Percentiles rank a stretch among this genome's conserved stretches.
These are phyloP conservation scores for Xylariales sp. DNA, from an alignment of 2,329 filamentous ascomycete species.

Conservation along the genomic window DNA sequence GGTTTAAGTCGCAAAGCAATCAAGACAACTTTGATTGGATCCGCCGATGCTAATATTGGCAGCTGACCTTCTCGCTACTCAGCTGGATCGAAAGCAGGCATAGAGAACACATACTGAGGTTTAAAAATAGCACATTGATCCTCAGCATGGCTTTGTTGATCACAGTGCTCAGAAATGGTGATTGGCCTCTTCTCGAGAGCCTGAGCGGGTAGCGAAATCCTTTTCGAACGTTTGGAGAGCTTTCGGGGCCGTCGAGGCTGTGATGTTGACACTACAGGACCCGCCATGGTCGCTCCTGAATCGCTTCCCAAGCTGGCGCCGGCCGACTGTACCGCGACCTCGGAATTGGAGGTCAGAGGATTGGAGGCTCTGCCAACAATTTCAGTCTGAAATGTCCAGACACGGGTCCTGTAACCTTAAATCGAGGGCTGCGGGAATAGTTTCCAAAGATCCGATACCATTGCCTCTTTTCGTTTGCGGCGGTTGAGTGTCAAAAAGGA, in stretches of 20 bases:
- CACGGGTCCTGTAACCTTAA: no score
- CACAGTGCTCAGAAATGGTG: neutral
- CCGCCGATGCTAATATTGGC: no score
- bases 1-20: neutral
- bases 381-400: no score
- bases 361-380: no score
- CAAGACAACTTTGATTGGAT: no score
- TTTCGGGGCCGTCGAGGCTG: neutral
- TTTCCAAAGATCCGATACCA: no score
- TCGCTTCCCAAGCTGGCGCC: neutral
- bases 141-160: neutral
- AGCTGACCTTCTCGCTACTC: neutral
- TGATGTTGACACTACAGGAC: neutral
- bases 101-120: neutral
- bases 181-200: neutral
- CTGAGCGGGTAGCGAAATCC: neutral
- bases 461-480: no score
- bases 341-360: no score
- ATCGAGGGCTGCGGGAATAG: no score
- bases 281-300: neutral
- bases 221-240: neutral
- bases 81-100: neutral
- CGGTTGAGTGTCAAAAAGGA: no score
- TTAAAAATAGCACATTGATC: neutral
- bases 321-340: no score